Evolutionary conservation across 441 rosid genomes (phyloP).

Genomic region (Theobroma grandiflorum): DNA sequence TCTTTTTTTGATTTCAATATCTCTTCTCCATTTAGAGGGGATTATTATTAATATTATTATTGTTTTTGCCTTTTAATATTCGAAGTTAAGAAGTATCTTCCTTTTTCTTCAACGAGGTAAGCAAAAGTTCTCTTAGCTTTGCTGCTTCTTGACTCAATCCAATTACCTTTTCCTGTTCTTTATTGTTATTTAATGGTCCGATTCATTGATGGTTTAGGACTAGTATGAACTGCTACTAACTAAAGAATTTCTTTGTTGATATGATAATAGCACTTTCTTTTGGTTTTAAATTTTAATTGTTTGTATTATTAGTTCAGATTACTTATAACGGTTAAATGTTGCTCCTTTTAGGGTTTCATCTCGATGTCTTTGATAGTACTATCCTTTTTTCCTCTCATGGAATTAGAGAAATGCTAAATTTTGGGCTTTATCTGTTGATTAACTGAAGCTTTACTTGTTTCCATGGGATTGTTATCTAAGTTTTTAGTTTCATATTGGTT

Average conservation of each 20-base stretch:
- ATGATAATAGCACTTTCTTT: background rate
- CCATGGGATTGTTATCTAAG: background rate
- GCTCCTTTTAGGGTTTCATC: background rate
- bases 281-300: background rate
- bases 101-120: background rate
- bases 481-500: background rate
- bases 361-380: background rate
- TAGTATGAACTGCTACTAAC: background rate
- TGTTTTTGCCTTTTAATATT: background rate
- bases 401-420: background rate
- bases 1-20: background rate
- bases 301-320: background rate
- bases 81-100: background rate
- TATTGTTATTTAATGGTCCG: background rate
- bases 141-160: background rate
- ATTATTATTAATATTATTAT: background rate
- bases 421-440: background rate
- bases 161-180: background rate
- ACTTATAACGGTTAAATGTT: background rate
- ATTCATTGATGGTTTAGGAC: background rate
- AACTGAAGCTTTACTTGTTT: background rate
- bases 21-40: background rate
- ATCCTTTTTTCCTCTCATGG: background rate
- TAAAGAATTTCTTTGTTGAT: background rate
- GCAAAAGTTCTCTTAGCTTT: background rate